phyloP scores from a whole-genome alignment of 441 rosid genomes.

The Euphorbia corollata region DNA sequence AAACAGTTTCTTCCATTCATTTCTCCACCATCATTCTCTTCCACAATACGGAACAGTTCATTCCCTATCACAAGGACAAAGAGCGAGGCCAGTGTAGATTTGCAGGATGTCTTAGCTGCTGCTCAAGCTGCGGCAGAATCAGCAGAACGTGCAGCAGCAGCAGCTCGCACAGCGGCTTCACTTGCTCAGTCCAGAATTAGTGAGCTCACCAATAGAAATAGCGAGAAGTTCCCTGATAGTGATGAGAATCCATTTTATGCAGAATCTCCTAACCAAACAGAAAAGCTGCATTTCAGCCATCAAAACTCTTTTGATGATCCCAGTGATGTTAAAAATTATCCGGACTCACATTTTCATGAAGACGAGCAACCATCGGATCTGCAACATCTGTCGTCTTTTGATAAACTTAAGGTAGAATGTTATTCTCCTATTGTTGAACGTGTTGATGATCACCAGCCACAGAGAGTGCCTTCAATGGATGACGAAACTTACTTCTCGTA shows the following conservation, averaged over 20 bases:
- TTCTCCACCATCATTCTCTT: constrained; percentile 40
- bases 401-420: constrained; percentile 23
- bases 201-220: constrained; percentile 58
- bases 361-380: constrained; percentile 25
- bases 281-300: constrained; percentile 34
- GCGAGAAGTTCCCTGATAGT: constrained; percentile 32
- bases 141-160: constrained; percentile 89
- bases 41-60: constrained; percentile 29
- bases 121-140: constrained; percentile 86
- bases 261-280: constrained; percentile 29
- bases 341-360: constrained; percentile 8
- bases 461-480: constrained; percentile 58
- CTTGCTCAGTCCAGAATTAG: constrained; percentile 81
- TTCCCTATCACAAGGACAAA: constrained; percentile 30
- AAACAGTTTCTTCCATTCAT: constrained; percentile 61
- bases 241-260: constrained; percentile 61
- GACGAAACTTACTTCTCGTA: constrained; percentile 70
- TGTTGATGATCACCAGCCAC: constrained; percentile 39
- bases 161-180: constrained; percentile 89
- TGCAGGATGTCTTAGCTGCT: constrained; percentile 78
- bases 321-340: neutral
- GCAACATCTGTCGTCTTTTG: constrained; percentile 25
- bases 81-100: constrained; percentile 43
- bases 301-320: constrained; percentile 36
- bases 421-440: constrained; percentile 29